These are phyloP conservation scores for Vaccinium corymbosum DNA, from an alignment of 148 eudicot genomes.

Conservation along the genomic window DNA sequence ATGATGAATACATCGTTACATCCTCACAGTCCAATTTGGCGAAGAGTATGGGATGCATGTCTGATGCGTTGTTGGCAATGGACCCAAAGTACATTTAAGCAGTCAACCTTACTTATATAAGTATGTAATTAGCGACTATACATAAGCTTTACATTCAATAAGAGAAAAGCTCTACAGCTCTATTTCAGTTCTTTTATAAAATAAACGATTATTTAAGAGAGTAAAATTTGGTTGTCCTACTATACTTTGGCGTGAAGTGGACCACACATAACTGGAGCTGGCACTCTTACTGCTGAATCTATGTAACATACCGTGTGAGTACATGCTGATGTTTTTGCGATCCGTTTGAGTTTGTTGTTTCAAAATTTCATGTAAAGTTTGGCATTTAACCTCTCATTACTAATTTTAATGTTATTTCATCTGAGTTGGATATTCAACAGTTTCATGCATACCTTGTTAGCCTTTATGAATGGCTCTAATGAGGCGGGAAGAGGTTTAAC, in stretches of 20 bases:
- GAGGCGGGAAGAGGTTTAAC: not conserved
- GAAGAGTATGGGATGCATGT: too few relatives aligned
- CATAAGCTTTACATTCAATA: not conserved
- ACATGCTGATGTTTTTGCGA: not conserved
- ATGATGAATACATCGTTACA: not conserved
- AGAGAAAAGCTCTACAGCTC: not conserved
- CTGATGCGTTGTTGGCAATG: not conserved
- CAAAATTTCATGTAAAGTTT: not conserved
- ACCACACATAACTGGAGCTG: not conserved
- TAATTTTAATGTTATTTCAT: not conserved
- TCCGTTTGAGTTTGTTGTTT: not conserved
- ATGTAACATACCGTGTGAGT: not conserved
- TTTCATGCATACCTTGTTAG: not conserved
- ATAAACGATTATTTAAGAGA: not conserved
- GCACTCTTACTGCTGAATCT: not conserved
- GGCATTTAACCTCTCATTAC: not conserved
- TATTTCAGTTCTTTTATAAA: not conserved
- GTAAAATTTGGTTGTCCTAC: not conserved
- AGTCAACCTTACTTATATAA: not conserved
- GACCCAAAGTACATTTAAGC: not conserved
- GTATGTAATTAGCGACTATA: not conserved
- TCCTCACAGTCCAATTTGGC: not conserved
- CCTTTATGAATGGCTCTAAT: not conserved
- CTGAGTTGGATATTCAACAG: not conserved
- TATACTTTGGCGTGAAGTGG: not conserved